These are phyloP conservation scores for Amphirosellinia nigrospora DNA, from an alignment of 495 filamentous ascomycete genomes.

Conservation along the genomic window DNA sequence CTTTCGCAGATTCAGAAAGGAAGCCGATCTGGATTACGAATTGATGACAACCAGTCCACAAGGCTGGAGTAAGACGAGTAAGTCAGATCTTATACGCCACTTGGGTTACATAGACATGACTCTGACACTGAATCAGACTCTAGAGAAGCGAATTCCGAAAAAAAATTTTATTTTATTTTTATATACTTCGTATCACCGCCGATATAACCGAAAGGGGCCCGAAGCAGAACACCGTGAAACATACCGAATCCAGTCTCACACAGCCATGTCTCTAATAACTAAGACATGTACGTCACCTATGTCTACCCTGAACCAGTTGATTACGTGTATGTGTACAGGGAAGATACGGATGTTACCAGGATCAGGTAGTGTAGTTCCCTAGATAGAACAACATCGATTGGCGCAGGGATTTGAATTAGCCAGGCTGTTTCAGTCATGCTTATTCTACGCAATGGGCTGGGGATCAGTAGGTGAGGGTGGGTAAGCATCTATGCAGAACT, in stretches of 20 bases:
- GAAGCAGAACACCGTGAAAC: neutral
- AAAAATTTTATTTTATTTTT: too few relatives aligned
- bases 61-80: conserved; percentile 8
- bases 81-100: neutral
- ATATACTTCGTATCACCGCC: too few relatives aligned
- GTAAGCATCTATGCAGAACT: neutral
- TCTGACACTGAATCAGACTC: neutral
- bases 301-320: neutral
- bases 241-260: neutral
- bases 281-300: neutral
- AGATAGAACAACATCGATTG: neutral
- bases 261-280: neutral
- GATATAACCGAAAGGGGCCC: neutral
- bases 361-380: neutral
- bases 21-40: neutral
- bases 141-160: neutral
- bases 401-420: neutral
- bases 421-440: neutral
- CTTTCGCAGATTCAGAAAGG: neutral
- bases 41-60: neutral
- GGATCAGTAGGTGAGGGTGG: neutral
- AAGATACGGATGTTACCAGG: neutral
- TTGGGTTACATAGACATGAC: neutral
- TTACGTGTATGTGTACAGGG: neutral
- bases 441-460: neutral